These are phyloP conservation scores for Ophiocordyceps camponoti-rufipedis DNA, from an alignment of 2,329 filamentous ascomycete species.

Conservation along the genomic window DNA sequence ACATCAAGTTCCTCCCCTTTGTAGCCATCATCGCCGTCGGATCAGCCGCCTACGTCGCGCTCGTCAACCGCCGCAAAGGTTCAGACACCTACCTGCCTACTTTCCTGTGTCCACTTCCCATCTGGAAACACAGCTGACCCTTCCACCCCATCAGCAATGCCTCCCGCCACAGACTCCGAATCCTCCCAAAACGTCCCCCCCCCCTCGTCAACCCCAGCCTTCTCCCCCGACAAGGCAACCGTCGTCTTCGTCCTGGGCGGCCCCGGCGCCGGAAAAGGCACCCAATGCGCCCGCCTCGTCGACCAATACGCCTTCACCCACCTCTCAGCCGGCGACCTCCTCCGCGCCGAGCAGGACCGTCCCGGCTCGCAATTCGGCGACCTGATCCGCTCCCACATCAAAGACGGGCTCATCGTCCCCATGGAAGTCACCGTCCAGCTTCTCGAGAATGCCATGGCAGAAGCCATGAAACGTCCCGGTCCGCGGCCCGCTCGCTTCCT, in stretches of 20 bases:
- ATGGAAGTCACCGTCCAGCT: constrained; percentile 94
- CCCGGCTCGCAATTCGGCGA: constrained; percentile 76
- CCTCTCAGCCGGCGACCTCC: constrained; percentile 79
- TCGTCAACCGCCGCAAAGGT: constrained; percentile 33
- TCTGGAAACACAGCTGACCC: no score
- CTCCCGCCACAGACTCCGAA: constrained; percentile 8
- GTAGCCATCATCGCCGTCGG: constrained; percentile 28
- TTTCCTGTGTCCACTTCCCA: no score
- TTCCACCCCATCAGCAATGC: not conserved
- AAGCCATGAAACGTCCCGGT: constrained; percentile 28
- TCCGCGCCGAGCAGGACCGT: constrained; percentile 84
- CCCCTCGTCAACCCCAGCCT: constrained; percentile 39
- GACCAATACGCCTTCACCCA: constrained; percentile 80
- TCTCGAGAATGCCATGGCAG: constrained; percentile 82
- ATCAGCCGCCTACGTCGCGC: constrained; percentile 27
- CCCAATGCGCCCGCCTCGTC: constrained; percentile 81
- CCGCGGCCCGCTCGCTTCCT: constrained; percentile 40
- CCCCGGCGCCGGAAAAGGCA: constrained; percentile 90
- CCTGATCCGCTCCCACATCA: constrained; percentile 86
- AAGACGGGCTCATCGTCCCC: constrained; percentile 89
- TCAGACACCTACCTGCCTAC: no score
- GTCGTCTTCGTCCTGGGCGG: constrained; percentile 94
- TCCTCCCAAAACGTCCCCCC: constrained; percentile 19
- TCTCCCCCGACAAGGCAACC: constrained; percentile 61
- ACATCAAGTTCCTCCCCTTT: constrained; percentile 41